phyloP scores from a whole-genome alignment of 257 asterid species.

The Coffea eugenioides region DNA sequence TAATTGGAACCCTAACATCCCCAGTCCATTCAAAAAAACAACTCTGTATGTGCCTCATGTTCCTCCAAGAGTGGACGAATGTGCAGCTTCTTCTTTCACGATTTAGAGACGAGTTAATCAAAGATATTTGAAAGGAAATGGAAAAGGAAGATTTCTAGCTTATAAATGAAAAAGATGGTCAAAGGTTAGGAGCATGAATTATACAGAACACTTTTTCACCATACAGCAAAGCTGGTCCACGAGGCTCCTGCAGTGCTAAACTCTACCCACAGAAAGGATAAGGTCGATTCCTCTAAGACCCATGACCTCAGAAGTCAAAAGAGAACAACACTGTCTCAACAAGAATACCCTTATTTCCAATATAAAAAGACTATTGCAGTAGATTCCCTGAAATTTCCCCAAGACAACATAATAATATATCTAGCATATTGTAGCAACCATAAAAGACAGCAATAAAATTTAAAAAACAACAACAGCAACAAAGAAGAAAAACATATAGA shows the following conservation, averaged over 20 bases:
- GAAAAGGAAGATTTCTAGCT: neutral
- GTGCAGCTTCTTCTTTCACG: too few species aligned
- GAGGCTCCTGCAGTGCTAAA: neutral
- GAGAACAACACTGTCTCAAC: neutral
- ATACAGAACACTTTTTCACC: neutral
- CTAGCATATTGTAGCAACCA: neutral
- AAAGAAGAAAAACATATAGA: constrained; percentile 7
- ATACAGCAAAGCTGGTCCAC: neutral
- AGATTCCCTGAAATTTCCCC: neutral
- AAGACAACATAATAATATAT: neutral
- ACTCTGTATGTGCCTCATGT: neutral
- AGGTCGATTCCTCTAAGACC: neutral
- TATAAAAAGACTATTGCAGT: neutral
- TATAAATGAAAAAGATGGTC: neutral
- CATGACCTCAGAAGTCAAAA: constrained; percentile 5
- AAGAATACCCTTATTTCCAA: neutral
- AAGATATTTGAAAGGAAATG: neutral
- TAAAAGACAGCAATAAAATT: neutral
- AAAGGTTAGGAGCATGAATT: neutral
- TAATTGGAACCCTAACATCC: neutral
- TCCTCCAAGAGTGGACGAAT: too few species aligned
- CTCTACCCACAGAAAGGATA: neutral
- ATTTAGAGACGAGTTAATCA: neutral
- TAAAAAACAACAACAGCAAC: neutral
- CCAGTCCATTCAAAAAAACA: neutral